Base-by-base conservation (phyloP, 805 yeast species). In the Candida maesae region DNA sequence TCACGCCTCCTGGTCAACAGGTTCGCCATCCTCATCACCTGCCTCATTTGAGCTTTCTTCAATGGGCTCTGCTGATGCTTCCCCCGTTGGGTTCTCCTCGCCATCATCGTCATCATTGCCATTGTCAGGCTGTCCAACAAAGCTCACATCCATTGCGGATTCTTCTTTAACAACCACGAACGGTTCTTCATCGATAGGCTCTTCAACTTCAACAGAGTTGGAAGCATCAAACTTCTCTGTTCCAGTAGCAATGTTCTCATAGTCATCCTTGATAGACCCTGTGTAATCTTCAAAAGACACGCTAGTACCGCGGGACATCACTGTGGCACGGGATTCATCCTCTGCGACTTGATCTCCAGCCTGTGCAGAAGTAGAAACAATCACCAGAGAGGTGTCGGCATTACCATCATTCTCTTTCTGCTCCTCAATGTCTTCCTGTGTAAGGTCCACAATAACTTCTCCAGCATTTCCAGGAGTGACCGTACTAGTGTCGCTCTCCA, bases 1-100 rank as follows among this genome's bases (percentile, higher is more conserved):
- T n/a, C n/a, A n/a, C n/a, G n/a, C n/a, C n/a, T n/a, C n/a, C n/a
- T n/a, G n/a, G n/a, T n/a, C n/a, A n/a, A n/a, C n/a, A n/a, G n/a
- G n/a, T n/a, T n/a, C n/a, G n/a, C n/a, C n/a, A n/a, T n/a, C n/a
- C n/a, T n/a, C n/a, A n/a, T n/a, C n/a, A n/a, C n/a, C n/a, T n/a
- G n/a, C n/a, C n/a, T n/a, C n/a, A n/a, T n/a, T n/a, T n/a, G n/a
- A n/a, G n/a, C n/a, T n/a, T n/a, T n/a, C n/a, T n/a, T n/a, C n/a
- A n/a, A n/a, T n/a, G n/a, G n/a, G n/a, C n/a, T n/a, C n/a, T n/a
- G n/a, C n/a, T n/a, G n/a, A n/a, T n/a, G n/a, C n/a, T n/a, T n/a
- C n/a, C n/a, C n/a, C n/a, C n/a, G n/a, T n/a, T n/a, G n/a, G 3
- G 63, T 42, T 56, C 6, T 66, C 64, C 41, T 74, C 79, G 29